Conservation (phyloP, 2,329 filamentous ascomycete species). For the Plectosphaerella plurivora region DNA sequence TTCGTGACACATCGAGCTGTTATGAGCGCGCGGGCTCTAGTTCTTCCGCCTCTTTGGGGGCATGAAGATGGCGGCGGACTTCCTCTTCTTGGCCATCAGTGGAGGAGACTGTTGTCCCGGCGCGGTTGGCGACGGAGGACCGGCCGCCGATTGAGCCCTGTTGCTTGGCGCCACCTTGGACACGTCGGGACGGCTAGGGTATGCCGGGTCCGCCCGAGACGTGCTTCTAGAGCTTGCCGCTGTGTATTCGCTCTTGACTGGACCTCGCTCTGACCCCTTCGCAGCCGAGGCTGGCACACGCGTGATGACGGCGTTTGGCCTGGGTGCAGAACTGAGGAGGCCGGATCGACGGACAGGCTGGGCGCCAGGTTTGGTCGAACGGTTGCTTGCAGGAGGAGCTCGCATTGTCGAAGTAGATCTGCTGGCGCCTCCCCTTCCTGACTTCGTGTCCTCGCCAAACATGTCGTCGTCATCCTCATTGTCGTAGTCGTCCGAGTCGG, state of each 20-base stretch:
- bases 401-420: not conserved
- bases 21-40: not conserved
- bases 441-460: constrained; percentile 5
- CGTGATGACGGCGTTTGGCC: constrained; percentile 3
- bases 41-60: constrained; percentile 33
- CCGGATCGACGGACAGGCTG: not conserved
- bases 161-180: not conserved
- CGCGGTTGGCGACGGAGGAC: constrained; percentile 4
- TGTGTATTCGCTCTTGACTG: not conserved
- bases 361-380: not conserved
- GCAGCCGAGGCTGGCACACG: not conserved
- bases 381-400: not conserved
- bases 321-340: not conserved
- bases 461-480: constrained; percentile 2
- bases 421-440: constrained; percentile 3
- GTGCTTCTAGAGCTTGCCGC: not conserved
- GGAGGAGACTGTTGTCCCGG: not conserved
- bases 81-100: constrained; percentile 30
- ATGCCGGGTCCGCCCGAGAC: no score
- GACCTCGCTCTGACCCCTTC: not conserved
- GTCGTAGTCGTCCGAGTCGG: constrained; percentile 23
- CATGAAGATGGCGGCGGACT: constrained; percentile 47
- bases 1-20: no score
- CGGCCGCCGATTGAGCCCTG: not conserved
- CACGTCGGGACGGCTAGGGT: no score